These are phyloP conservation scores for Russula griseocarnosa DNA, from an alignment of 768 basidiomycete genomes.

Conservation along the genomic window DNA sequence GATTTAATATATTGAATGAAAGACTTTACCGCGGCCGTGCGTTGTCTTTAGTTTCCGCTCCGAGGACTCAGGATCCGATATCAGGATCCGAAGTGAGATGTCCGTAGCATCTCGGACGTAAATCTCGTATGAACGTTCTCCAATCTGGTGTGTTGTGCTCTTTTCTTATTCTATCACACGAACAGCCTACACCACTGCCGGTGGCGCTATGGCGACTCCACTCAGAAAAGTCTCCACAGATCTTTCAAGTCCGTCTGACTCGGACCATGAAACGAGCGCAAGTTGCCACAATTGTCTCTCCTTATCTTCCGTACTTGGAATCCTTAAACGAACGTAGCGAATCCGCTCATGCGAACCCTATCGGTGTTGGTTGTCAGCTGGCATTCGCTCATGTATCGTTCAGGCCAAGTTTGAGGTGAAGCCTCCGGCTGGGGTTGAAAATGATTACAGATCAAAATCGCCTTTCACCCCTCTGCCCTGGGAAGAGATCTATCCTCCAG, in stretches of 20 bases:
- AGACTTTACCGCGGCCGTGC: not conserved
- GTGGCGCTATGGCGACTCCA: slow-evolving; percentile 5
- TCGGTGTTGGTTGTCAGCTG: not conserved
- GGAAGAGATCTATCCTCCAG: not conserved
- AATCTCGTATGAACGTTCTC: not conserved
- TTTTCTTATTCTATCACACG: not conserved
- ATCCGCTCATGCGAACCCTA: not conserved
- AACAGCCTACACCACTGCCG: not conserved
- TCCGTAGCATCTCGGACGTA: not conserved
- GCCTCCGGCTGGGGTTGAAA: not conserved
- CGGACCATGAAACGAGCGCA: not conserved
- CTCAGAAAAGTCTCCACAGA: slow-evolving; percentile 11
- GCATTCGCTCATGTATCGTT: not conserved
- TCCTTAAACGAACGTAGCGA: not conserved
- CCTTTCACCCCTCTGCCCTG: not conserved
- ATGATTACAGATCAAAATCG: not conserved
- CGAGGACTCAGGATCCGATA: too few relatives aligned
- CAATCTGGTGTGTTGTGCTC: not conserved
- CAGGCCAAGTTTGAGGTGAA: not conserved
- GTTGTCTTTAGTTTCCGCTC: not conserved
- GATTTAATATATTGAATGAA: not conserved
- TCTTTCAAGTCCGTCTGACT: not conserved
- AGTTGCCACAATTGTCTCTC: not conserved
- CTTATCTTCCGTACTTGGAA: not conserved
- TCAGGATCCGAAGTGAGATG: not conserved